Conservation (phyloP, 2,329 filamentous ascomycete genomes). For the Fusarium equiseti region DNA sequence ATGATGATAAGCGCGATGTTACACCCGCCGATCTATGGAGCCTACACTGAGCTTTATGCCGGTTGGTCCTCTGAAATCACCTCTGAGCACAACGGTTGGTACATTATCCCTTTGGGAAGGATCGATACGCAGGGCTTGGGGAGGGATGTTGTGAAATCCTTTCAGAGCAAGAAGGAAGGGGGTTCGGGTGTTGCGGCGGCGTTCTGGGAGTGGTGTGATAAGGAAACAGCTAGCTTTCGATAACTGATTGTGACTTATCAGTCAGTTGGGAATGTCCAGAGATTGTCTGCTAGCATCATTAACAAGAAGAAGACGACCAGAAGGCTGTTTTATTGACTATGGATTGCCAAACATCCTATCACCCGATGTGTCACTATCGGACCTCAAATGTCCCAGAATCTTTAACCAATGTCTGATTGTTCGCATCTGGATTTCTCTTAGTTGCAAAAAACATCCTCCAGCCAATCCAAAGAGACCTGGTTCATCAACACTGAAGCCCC, state of each 20-base stretch:
- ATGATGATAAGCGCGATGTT: neutral
- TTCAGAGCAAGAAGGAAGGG: neutral
- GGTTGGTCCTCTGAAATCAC: neutral
- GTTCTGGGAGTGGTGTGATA: neutral
- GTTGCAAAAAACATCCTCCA: constrained; percentile 12
- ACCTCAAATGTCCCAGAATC: rapidly evolving
- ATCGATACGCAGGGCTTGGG: neutral
- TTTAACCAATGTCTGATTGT: rapidly evolving
- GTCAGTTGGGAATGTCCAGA: neutral
- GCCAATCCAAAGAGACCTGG: constrained; percentile 22
- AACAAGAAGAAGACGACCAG: neutral
- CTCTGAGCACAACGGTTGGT: neutral
- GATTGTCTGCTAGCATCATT: neutral
- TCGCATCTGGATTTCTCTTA: neutral
- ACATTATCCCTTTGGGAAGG: neutral
- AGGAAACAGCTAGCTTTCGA: neutral
- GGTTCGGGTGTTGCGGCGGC: neutral
- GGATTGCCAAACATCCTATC: rapidly evolving
- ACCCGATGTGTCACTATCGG: rapidly evolving
- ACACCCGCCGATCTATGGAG: neutral
- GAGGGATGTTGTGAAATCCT: neutral
- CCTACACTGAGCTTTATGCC: neutral
- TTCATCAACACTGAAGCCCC: constrained; percentile 20
- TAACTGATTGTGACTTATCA: neutral
- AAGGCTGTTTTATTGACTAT: neutral